These are phyloP conservation scores for Chlorella sp. DNA, from an alignment of 139 green algal genomes.

Conservation along the genomic window DNA sequence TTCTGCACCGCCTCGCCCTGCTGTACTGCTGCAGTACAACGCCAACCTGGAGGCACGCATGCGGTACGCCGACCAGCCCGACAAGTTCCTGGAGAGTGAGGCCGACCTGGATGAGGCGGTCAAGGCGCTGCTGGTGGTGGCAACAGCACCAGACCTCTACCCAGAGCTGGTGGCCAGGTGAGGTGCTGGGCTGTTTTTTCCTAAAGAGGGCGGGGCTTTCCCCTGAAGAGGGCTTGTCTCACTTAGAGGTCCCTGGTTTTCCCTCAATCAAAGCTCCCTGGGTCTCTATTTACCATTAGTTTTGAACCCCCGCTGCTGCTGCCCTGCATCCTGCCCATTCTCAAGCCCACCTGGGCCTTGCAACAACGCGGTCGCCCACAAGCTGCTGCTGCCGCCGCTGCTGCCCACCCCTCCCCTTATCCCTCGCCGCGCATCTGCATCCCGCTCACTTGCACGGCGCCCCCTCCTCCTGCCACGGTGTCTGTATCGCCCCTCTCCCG, in stretches of 20 bases:
- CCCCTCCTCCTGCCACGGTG: no score
- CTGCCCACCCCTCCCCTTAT: no score
- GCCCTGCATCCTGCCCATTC: not conserved
- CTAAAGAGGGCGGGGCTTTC: no score
- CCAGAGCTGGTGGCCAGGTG: conserved; percentile 77
- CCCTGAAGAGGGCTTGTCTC: no score
- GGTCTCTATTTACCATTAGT: no score
- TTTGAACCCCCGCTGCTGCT: no score
- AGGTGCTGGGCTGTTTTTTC: not conserved
- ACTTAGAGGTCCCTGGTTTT: no score
- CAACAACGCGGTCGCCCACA: not conserved
- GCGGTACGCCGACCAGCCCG: conserved; percentile 86
- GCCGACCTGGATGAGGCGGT: conserved; percentile 92
- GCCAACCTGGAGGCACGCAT: conserved; percentile 84
- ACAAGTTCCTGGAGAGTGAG: conserved; percentile 95
- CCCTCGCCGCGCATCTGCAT: no score
- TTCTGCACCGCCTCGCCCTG: not conserved
- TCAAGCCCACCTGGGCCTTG: not conserved
- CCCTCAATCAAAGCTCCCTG: no score
- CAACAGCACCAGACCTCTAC: conserved; percentile 83
- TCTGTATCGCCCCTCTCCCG: not conserved
- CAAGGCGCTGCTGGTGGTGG: conserved; percentile 69
- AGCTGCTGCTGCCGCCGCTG: no score
- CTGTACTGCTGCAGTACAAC: conserved; percentile 57
- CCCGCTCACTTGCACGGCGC: no score